These are phyloP conservation scores for Hansfordia pulvinata DNA, from an alignment of 2,329 filamentous ascomycete species.

Conservation along the genomic window DNA sequence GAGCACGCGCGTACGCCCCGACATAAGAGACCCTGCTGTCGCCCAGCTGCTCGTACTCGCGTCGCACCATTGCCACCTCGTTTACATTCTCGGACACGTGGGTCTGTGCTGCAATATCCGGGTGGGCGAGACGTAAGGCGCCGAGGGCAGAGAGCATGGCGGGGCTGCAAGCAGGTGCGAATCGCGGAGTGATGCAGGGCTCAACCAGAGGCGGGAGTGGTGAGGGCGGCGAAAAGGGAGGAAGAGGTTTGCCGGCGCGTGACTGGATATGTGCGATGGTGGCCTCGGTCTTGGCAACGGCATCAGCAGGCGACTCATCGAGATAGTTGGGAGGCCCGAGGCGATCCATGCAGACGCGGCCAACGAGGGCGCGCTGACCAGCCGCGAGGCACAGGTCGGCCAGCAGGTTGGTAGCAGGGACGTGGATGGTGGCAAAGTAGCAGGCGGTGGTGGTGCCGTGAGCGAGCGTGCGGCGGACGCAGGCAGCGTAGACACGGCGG, in stretches of 20 bases:
- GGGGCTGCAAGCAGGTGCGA: slow-evolving; percentile 47
- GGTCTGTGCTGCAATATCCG: no score
- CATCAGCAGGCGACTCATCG: slow-evolving; percentile 50
- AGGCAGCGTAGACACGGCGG: slow-evolving; percentile 59
- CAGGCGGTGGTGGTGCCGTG: slow-evolving; percentile 87
- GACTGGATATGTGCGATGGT: slow-evolving; percentile 51
- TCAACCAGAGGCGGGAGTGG: no score
- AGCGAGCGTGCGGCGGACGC: slow-evolving; percentile 66
- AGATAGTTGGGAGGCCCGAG: slow-evolving; percentile 66
- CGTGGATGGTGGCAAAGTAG: slow-evolving; percentile 89
- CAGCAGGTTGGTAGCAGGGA: slow-evolving; percentile 79
- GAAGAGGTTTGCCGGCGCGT: no score
- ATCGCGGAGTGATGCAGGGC: slow-evolving; percentile 68
- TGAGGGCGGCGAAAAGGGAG: no score
- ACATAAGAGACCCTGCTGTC: no score
- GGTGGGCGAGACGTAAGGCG: no score
- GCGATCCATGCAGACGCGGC: slow-evolving; percentile 88
- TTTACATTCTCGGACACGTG: slow-evolving; percentile 74
- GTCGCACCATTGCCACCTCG: slow-evolving; percentile 58
- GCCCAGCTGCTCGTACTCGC: slow-evolving; percentile 59
- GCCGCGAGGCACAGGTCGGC: slow-evolving; percentile 65
- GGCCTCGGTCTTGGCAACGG: slow-evolving; percentile 39
- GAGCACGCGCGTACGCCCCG: no score
- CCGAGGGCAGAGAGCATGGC: slow-evolving; percentile 53
- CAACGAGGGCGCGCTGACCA: slow-evolving; percentile 84